Conservation (phyloP, 257 asterid species). For the Mentha longifolia region DNA sequence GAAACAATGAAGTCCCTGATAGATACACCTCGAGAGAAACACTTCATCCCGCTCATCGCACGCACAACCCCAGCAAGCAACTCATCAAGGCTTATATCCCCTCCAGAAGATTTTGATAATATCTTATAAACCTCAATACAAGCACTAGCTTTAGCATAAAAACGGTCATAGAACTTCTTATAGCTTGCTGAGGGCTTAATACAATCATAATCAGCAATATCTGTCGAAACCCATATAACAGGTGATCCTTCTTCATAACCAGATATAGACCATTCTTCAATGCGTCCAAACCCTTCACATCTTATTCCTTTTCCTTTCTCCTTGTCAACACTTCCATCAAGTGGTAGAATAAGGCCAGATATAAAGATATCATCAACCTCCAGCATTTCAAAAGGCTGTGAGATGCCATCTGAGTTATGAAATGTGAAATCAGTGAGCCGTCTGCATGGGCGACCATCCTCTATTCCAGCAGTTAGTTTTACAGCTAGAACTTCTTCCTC, state of each 20-base stretch:
- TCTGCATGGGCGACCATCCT: slow-evolving; percentile 73
- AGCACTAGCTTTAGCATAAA: slow-evolving; percentile 79
- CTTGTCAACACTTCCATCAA: slow-evolving; percentile 61
- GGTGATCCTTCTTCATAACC: slow-evolving; percentile 95
- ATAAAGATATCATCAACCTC: slow-evolving; percentile 78
- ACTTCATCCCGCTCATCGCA: slow-evolving; percentile 72
- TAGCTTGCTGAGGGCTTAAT: slow-evolving; percentile 76
- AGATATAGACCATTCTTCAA: slow-evolving; percentile 96
- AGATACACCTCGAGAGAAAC: slow-evolving; percentile 68
- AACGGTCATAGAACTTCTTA: slow-evolving; percentile 73
- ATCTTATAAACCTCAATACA: slow-evolving; percentile 81
- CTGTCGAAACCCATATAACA: slow-evolving; percentile 86
- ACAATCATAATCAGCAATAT: slow-evolving; percentile 85
- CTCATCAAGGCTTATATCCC: slow-evolving; percentile 77
- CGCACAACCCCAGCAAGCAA: slow-evolving; percentile 92
- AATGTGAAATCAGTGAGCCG: slow-evolving; percentile 73
- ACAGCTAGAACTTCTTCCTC: slow-evolving; percentile 81
- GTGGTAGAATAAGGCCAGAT: slow-evolving; percentile 75
- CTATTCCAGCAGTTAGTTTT: slow-evolving; percentile 69
- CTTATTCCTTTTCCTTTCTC: slow-evolving; percentile 64
- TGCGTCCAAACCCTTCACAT: slow-evolving; percentile 90
- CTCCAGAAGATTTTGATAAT: slow-evolving; percentile 69
- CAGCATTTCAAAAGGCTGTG: slow-evolving; percentile 84
- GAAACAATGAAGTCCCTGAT: slow-evolving; percentile 79
- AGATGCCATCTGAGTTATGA: slow-evolving; percentile 65